Conservation (phyloP, 2,329 filamentous ascomycete species). For the Calonectria pseudoturangicola region DNA sequence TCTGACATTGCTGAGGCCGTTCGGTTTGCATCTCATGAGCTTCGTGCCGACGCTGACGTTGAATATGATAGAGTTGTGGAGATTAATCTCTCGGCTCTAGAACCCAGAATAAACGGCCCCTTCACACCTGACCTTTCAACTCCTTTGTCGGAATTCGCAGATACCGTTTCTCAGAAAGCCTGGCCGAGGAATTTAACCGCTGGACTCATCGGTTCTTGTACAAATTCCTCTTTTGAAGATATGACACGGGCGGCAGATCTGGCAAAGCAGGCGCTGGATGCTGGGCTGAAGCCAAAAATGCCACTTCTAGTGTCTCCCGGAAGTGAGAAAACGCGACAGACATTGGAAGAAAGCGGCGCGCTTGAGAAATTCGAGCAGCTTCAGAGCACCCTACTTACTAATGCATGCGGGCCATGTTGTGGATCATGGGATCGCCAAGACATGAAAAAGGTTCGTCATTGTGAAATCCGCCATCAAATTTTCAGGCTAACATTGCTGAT, state of each 20-base stretch:
- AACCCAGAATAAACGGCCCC: constrained; percentile 97
- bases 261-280: constrained; percentile 64
- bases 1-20: constrained; percentile 92
- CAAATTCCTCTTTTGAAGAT: constrained; percentile 98
- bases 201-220: constrained; percentile 97
- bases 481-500: constrained; percentile 77
- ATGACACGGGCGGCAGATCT: constrained; percentile 97
- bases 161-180: constrained; percentile 85
- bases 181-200: constrained; percentile 96
- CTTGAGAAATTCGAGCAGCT: constrained; percentile 91
- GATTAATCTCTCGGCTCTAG: constrained; percentile 92
- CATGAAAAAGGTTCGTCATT: not conserved
- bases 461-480: too few relatives aligned
- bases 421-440: constrained; percentile 96
- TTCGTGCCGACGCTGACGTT: constrained; percentile 89
- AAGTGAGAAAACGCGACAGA: constrained; percentile 66
- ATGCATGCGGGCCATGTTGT: constrained; percentile 95
- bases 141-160: constrained; percentile 91
- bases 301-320: constrained; percentile 96
- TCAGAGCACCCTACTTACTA: constrained; percentile 92
- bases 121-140: constrained; percentile 97
- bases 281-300: constrained; percentile 77
- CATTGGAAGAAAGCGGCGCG: constrained; percentile 79
- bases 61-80: constrained; percentile 95
- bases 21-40: constrained; percentile 87